Base-by-base conservation (phyloP, 148 eudicot species). In the Bassia scoparia region DNA sequence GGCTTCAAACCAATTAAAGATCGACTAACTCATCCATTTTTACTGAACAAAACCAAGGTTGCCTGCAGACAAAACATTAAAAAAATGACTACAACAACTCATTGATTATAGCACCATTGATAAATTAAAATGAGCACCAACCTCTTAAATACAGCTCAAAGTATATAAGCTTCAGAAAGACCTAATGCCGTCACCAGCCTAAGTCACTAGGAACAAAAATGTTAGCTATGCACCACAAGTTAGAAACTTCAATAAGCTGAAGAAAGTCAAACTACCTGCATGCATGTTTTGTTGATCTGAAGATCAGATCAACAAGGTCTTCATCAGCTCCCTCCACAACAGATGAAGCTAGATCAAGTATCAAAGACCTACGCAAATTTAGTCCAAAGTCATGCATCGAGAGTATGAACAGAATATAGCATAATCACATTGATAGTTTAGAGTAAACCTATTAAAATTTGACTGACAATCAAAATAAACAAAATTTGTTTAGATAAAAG, bases 111-210 rank as follows among this genome's bases (percentile, higher is more conserved):
- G 41, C 3, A 69, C 17, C 29, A 4, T 35, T 37, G 29, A 38
- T 27, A 37, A 35, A 7, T 27, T 43, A 26, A 20, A 71, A 60
- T 12, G 16, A 82, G 31, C 11, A 76, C 81, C 67, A 41, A 92
- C 98, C 96, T 87, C 87, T 73, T 91, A 86, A 68, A 91, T 81
- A 70, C 77, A 87, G 85, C 87, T 83, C 76, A 95, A 79, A 74
- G 89, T 85, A 75, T 76, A 78, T 88, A 91, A 38, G 93, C 93
- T 88, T 87, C 90, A 69, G 68, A 60, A 37, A 85, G 82, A 73
- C 79, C 76, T n/a, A 54, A 43, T 61, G 49, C 68, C 88, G 46
- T 88, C 84, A 56, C 61, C 82, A 61, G 56, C 87, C 98, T 93
- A 76, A 58, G 75, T 78, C 61, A 74, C 74, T n/a, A 74, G 67